Percentiles rank a stretch among this genome's conserved stretches.
Conservation (phyloP, 2,329 filamentous ascomycete species). For the Penicillium corylophilum region DNA sequence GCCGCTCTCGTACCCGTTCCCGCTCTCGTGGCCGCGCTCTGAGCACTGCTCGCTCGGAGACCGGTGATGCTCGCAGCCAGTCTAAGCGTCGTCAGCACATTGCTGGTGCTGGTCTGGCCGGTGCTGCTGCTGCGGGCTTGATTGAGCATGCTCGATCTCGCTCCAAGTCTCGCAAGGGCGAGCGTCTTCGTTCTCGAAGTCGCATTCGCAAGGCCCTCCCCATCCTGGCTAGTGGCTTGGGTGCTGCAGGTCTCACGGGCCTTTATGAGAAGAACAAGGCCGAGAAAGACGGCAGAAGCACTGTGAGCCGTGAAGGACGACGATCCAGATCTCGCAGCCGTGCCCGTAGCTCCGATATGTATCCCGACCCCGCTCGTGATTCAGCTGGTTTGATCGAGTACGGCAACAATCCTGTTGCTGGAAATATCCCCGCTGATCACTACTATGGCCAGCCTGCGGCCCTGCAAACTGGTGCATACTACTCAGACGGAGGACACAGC, state of each 20-base stretch:
- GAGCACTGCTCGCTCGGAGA: slow-evolving; percentile 29
- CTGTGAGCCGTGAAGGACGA: slow-evolving; percentile 35
- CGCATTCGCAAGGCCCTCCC: slow-evolving; percentile 58
- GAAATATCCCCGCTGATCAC: slow-evolving; percentile 50
- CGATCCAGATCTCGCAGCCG: slow-evolving; percentile 50
- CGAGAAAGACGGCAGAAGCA: slow-evolving; percentile 56
- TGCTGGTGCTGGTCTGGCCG: slow-evolving; percentile 62
- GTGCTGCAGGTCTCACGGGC: slow-evolving; percentile 60
- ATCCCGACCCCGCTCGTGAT: slow-evolving; percentile 42
- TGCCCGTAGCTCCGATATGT: slow-evolving; percentile 38
- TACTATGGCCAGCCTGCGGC: slow-evolving; percentile 45
- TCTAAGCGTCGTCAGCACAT: slow-evolving; percentile 58
- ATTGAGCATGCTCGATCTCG: slow-evolving; percentile 58
- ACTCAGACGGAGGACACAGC: slow-evolving; percentile 42
- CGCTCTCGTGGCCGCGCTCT: slow-evolving; percentile 39
- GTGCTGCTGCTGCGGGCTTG: slow-evolving; percentile 62
- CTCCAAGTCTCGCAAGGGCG: slow-evolving; percentile 54
- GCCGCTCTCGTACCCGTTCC: slow-evolving; percentile 50
- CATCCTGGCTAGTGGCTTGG: slow-evolving; percentile 60
- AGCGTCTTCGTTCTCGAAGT: slow-evolving; percentile 54
- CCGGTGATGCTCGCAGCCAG: slow-evolving; percentile 33
- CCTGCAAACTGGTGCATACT: slow-evolving; percentile 38
- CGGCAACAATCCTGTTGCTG: slow-evolving; percentile 61
- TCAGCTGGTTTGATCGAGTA: slow-evolving; percentile 61
- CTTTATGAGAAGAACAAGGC: slow-evolving; percentile 64